These are phyloP conservation scores for Lathyrus aphaca DNA, from an alignment of 306 rosid genomes.

Conservation along the genomic window DNA sequence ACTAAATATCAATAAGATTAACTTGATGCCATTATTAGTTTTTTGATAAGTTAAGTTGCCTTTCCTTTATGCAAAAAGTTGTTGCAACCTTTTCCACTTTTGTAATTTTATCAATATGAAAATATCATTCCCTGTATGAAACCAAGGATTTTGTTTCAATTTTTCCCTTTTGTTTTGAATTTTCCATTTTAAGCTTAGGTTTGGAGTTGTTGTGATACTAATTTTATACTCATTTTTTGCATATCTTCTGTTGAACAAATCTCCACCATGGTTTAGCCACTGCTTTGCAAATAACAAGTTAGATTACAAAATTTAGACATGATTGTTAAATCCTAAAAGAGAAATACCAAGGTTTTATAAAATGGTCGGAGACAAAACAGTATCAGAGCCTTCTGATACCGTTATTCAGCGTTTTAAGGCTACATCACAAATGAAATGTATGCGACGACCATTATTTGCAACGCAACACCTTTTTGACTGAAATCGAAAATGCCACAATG, in stretches of 20 bases:
- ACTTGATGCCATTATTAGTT: slow-evolving; percentile 3
- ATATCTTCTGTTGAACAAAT: slow-evolving; percentile 64
- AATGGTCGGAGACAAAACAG: too few species aligned
- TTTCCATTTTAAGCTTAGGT: slow-evolving; percentile 56
- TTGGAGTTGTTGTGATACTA: slow-evolving; percentile 42
- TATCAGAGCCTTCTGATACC: too few species aligned
- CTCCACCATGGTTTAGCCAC: slow-evolving; percentile 72
- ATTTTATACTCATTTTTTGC: slow-evolving; percentile 57
- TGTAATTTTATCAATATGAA: neutral
- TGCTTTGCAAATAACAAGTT: neutral
- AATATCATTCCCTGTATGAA: neutral
- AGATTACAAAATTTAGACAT: neutral
- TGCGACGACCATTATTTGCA: too few species aligned
- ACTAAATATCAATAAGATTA: neutral
- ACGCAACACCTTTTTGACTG: too few species aligned
- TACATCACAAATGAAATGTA: too few species aligned
- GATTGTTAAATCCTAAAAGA: too few species aligned
- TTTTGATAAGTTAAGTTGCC: slow-evolving; percentile 16
- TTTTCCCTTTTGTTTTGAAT: too few species aligned
- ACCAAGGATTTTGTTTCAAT: too few species aligned
- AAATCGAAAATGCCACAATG: too few species aligned
- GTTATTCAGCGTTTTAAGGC: too few species aligned
- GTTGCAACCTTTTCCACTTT: neutral
- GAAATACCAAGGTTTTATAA: too few species aligned
- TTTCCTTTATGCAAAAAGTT: neutral